These are phyloP conservation scores for Wickerhamomyces bovis DNA, from an alignment of 805 yeast species.

Conservation along the genomic window DNA sequence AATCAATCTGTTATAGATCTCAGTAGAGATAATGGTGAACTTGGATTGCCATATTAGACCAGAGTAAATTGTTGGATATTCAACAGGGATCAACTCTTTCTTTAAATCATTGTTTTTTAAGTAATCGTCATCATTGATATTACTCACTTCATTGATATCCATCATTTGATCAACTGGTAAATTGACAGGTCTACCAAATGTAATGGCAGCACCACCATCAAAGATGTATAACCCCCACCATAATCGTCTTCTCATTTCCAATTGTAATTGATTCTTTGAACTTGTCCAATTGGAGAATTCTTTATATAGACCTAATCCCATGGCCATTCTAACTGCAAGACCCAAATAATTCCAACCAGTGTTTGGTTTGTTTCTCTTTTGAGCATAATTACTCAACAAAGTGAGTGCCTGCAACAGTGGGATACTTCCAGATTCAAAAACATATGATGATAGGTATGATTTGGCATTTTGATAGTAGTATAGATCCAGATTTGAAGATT, in stretches of 20 bases:
- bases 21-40: conserved; percentile 41
- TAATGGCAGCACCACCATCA: conserved; percentile 58
- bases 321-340: conserved; percentile 59
- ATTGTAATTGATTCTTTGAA: conserved; percentile 34
- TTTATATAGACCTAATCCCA: conserved; percentile 55
- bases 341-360: conserved; percentile 68
- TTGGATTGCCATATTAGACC: conserved; percentile 51
- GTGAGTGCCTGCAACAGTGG: conserved; percentile 48
- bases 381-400: conserved; percentile 53
- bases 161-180: conserved; percentile 41
- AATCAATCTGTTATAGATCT: conserved; percentile 41
- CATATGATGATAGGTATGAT: conserved; percentile 35
- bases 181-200: conserved; percentile 59
- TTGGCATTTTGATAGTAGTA: conserved; percentile 52
- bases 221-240: conserved; percentile 67
- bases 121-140: conserved; percentile 39
- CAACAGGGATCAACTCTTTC: conserved; percentile 16
- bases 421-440: conserved; percentile 56
- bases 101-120: conserved; percentile 9
- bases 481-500: conserved; percentile 43
- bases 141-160: conserved; percentile 45
- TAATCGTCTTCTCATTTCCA: conserved; percentile 51
- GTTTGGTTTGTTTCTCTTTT: conserved; percentile 59
- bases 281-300: conserved; percentile 40
- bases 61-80: conserved; percentile 50